Evolutionary conservation across 176 grass and related monocot species (phyloP).

Genomic region (Paspalum vaginatum): DNA sequence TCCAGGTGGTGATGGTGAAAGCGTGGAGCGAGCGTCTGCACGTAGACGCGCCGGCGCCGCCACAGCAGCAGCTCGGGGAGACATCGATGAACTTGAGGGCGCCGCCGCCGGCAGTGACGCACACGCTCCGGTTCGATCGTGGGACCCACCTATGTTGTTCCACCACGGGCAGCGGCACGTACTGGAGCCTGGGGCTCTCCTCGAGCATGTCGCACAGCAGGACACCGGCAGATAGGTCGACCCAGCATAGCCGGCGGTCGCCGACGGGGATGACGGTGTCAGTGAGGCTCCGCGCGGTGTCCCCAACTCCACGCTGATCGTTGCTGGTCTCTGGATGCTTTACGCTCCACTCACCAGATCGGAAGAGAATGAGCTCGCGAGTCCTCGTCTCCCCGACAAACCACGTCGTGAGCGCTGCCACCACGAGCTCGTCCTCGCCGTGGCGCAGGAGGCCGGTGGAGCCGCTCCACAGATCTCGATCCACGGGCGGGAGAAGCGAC

Average conservation of each 20-base stretch:
- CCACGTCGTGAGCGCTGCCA: neutral
- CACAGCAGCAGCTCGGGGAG: neutral
- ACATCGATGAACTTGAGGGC: neutral
- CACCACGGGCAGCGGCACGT: neutral
- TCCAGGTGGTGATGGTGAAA: neutral
- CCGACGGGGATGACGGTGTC: neutral
- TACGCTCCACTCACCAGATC: neutral
- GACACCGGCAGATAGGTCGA: fast-evolving
- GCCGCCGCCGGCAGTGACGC: neutral
- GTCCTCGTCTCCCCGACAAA: too few species aligned
- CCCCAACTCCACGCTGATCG: neutral
- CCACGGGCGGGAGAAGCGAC: neutral
- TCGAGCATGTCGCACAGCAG: neutral
- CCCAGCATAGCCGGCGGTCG: neutral
- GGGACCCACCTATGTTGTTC: too few species aligned
- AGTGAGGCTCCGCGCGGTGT: fast-evolving
- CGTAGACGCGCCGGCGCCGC: neutral
- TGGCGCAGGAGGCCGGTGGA: neutral
- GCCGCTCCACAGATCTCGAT: neutral
- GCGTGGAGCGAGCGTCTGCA: neutral
- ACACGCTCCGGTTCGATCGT: neutral
- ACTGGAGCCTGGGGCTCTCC: neutral
- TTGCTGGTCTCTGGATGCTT: neutral
- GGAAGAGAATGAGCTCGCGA: neutral
- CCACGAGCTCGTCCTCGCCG: neutral